Evolutionary conservation across 495 filamentous ascomycete species (phyloP).

Genomic region (Pyronema omphalodes): DNA sequence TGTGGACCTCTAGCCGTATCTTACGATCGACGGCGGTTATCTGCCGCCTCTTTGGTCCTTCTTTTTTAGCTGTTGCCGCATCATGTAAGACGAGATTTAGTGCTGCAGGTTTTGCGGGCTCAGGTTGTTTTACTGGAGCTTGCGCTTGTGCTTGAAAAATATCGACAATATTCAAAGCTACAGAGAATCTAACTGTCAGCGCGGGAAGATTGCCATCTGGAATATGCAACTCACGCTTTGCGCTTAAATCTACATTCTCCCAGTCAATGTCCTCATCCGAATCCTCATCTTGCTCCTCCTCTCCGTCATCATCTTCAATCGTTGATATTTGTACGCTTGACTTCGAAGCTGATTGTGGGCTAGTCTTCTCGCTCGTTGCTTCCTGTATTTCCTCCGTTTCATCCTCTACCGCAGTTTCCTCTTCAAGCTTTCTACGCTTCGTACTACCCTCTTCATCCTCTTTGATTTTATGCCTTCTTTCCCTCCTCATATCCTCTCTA

Average conservation of each 20-base stretch:
- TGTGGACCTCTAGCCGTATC: slow-evolving; percentile 59
- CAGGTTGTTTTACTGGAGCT: background rate
- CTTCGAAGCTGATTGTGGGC: background rate
- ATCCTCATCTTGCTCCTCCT: slow-evolving; percentile 12
- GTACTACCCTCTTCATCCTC: slow-evolving; percentile 23
- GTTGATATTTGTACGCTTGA: background rate
- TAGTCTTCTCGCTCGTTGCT: background rate
- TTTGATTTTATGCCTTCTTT: slow-evolving; percentile 7
- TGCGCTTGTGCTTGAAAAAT: background rate
- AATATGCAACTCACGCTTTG: slow-evolving; percentile 12
- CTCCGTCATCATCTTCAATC: background rate
- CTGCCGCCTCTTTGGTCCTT: slow-evolving; percentile 34
- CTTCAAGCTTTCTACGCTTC: slow-evolving; percentile 16
- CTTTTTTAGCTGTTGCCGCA: slow-evolving; percentile 21
- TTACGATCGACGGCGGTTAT: slow-evolving; percentile 52
- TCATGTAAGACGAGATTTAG: slow-evolving; percentile 12
- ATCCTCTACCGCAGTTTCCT: background rate
- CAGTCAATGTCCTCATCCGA: slow-evolving; percentile 49
- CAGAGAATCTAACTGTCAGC: background rate
- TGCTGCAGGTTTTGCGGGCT: slow-evolving; percentile 1
- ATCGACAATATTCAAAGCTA: slow-evolving; percentile 4
- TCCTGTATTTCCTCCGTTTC: background rate
- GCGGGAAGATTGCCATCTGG: background rate
- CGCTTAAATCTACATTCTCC: slow-evolving; percentile 46
- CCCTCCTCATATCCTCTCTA: slow-evolving; percentile 35